Evolutionary conservation across 108 stramenopile species (phyloP).

Genomic region (Fistulifera pelliculosa): DNA sequence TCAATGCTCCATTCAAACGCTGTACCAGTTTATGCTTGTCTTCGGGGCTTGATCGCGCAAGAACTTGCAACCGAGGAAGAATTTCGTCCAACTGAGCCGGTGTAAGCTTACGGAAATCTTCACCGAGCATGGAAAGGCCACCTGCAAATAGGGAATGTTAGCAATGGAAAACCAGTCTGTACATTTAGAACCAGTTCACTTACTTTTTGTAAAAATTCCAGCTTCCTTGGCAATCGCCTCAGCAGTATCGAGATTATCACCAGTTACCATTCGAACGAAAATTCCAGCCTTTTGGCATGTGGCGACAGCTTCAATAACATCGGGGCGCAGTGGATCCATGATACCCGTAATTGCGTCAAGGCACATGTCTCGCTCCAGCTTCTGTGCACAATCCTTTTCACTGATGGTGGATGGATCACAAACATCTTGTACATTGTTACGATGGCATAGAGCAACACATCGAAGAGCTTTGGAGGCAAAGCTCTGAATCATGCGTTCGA

Average conservation of each 20-base stretch:
- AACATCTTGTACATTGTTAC: slow-evolving; percentile 29
- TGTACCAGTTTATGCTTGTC: slow-evolving; percentile 95
- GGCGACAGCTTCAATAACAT: slow-evolving; percentile 85
- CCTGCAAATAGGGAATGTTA: slow-evolving; percentile 13
- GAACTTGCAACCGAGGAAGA: slow-evolving; percentile 75
- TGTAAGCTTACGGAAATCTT: slow-evolving; percentile 68
- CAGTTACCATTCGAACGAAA: slow-evolving; percentile 96
- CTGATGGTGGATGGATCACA: slow-evolving; percentile 15
- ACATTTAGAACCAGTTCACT: background rate
- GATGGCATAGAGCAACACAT: slow-evolving; percentile 58
- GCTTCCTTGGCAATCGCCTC: slow-evolving; percentile 88
- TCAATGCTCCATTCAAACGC: slow-evolving; percentile 71
- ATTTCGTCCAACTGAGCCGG: slow-evolving; percentile 60
- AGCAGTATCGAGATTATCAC: slow-evolving; percentile 92
- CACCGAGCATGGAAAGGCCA: slow-evolving; percentile 71
- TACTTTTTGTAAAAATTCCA: slow-evolving; percentile 72
- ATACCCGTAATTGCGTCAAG: slow-evolving; percentile 86
- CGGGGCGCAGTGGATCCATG: slow-evolving; percentile 78
- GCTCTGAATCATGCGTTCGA: slow-evolving; percentile 30
- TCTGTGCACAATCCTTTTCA: slow-evolving; percentile 33
- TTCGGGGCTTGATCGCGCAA: slow-evolving; percentile 91
- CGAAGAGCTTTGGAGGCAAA: slow-evolving; percentile 52
- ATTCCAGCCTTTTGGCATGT: slow-evolving; percentile 88
- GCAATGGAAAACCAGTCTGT: background rate
- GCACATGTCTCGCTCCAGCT: slow-evolving; percentile 51